phyloP scores from a whole-genome alignment of 2,329 filamentous ascomycete genomes.

The Ascochyta clinopodiicola region DNA sequence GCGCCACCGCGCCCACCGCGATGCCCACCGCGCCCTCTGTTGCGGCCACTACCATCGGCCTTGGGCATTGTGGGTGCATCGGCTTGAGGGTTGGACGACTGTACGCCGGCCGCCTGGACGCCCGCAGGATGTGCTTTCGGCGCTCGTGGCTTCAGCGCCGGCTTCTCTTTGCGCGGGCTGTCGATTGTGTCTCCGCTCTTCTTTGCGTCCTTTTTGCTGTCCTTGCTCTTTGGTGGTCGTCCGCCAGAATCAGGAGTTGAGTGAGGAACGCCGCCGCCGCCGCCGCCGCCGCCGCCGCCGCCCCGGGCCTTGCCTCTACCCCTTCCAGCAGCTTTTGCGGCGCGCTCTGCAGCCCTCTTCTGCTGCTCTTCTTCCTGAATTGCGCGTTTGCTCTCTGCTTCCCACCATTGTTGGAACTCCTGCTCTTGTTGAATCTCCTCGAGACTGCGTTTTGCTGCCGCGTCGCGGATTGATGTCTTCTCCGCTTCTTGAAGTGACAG shows the following conservation, averaged over 20 bases:
- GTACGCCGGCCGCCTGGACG: background rate
- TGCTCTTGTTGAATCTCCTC: conserved; percentile 97
- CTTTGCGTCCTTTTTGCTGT: conserved; percentile 32
- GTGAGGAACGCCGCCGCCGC: conserved; percentile 13
- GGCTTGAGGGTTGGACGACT: conserved; percentile 4
- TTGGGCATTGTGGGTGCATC: background rate
- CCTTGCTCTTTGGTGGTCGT: conserved; percentile 12
- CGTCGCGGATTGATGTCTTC: conserved; percentile 81
- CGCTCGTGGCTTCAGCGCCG: background rate
- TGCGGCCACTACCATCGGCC: background rate
- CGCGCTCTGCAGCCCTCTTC: conserved; percentile 44
- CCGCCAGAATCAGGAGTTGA: background rate
- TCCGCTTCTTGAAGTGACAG: conserved; percentile 85
- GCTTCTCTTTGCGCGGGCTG: conserved; percentile 24
- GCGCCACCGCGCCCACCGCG: conserved; percentile 33
- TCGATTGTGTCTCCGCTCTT: conserved; percentile 25
- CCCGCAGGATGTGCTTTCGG: background rate
- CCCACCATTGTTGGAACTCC: conserved; percentile 97
- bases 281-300: conserved; percentile 23
- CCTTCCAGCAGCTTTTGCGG: conserved; percentile 27
- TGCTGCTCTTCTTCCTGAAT: conserved; percentile 64
- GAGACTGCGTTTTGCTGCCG: conserved; percentile 83
- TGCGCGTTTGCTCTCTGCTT: conserved; percentile 77
- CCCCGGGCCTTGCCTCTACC: conserved; percentile 38
- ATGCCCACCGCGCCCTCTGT: conserved; percentile 24